Percentiles rank a stretch among this genome's conserved stretches.
These are phyloP conservation scores for Botrytis medusae DNA, from an alignment of 2,329 filamentous ascomycete species.

Conservation along the genomic window DNA sequence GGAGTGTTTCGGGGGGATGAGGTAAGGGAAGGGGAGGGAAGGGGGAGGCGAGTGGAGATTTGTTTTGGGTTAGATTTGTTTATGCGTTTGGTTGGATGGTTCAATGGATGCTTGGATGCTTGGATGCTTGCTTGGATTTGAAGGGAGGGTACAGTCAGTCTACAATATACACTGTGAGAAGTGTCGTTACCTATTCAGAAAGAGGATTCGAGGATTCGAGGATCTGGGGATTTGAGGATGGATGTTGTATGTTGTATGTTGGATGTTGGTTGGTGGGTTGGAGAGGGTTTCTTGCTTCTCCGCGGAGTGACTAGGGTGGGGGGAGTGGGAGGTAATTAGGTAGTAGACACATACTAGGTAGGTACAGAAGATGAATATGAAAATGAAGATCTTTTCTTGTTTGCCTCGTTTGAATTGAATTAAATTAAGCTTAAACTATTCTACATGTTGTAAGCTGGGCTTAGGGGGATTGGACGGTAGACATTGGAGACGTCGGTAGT, in stretches of 20 bases:
- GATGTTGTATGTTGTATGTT: background rate
- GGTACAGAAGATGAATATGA: background rate
- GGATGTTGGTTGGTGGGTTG: background rate
- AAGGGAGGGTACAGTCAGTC: too few species aligned
- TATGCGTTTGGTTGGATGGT: background rate
- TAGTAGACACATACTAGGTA: background rate
- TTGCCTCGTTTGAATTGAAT: background rate
- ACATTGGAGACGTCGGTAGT: too few species aligned
- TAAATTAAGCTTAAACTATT: background rate
- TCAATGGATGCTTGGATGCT: too few species aligned
- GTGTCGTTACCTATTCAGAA: background rate
- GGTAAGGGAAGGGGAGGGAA: background rate
- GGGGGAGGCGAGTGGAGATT: background rate
- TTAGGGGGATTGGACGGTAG: too few species aligned
- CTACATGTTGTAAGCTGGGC: background rate
- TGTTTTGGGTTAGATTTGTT: background rate
- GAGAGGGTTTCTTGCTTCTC: background rate
- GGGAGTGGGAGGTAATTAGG: background rate
- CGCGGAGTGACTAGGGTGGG: background rate
- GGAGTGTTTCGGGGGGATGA: background rate
- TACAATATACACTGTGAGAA: background rate
- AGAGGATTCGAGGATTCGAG: background rate
- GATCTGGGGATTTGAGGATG: background rate
- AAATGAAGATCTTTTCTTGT: background rate
- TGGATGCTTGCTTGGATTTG: too few species aligned